Base-by-base conservation (phyloP, 2,329 filamentous ascomycete genomes). In the Lachnellula suecica region DNA sequence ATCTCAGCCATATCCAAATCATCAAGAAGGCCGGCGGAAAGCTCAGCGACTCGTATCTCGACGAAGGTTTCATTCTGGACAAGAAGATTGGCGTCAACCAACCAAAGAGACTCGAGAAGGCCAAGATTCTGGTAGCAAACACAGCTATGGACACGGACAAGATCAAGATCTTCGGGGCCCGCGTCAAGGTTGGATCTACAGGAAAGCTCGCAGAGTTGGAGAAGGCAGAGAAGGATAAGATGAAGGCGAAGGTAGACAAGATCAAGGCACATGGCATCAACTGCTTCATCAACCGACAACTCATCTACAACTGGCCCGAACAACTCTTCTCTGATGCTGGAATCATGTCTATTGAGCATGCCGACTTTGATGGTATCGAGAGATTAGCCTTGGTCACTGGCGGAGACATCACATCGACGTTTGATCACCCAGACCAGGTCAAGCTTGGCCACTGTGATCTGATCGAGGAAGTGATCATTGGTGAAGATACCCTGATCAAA, bases 261-360 rank as follows among this genome's bases (percentile, higher is more conserved):
- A 99, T 99, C 78, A 99, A 97, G 83, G 83, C 91, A 43, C 94
- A 99, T 68, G 94, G 94, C 54, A 97, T 99, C 77, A 99, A 99
- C 82, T 97, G 94, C 80, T 99, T 99, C 74, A 96, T 99, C 73
- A 99, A 99, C 82, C 82, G 94, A 64, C 94, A 99, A 73, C 84
- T 99, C 59, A 99, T 99, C 76, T 99, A 99, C 82, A 99, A 99
- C 81, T 99, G 94, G 94, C 94, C 94, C 5, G 94, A 99, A 74
- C 94, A 99, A 75, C 87, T 99, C 43, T 99, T 99, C 69, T 91
- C 93, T 31, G 94, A 99, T 71, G 93, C 92, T 7, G 94, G 94
- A 57, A 97, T 99, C 73, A 89, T 96, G 79, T 96, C 91, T 24
- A 99, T 99, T 64, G 94, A 99, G 77, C 94, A 99, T 71, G 94